Base-by-base conservation (phyloP, 768 basidiomycete genomes). In the Lactifluus pinguis region DNA sequence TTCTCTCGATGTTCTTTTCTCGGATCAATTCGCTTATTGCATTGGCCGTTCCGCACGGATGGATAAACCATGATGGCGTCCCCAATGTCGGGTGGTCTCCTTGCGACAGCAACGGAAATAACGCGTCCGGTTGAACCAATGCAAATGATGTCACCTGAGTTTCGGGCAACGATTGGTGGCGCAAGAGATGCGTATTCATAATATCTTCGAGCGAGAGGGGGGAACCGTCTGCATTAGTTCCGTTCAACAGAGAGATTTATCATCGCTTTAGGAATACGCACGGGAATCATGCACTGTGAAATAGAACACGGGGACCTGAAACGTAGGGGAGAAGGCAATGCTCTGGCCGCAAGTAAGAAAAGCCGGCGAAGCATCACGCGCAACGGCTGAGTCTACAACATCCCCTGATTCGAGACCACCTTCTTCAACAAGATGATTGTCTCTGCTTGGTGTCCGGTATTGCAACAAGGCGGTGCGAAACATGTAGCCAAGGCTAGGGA, bases 81-180 rank as follows among this genome's bases (percentile, higher is more conserved):
- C 84, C 86, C 34, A 88, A 76, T 6, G 79, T 83, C 0, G 92
- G 93, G 67, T 95, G 93, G 59, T 95, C 93, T 9, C 89, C 89
- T 67, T 92, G 90, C 13, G 92, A 89, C 10, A 95, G 73, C 21
- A 94, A 71, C 10, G 93, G 89, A 67, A 92, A 87, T 6, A 81
- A 71, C 1, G 81, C 76, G 13, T 70, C 72, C 1, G 79, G 76
- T 9, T 74, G 71, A 25, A 78, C 78, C 45, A 89, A 71, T 19
- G 81, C 83, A 68, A 79, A 88, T 13, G 79, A 67, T 17, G 84
- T 83, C 6, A 69, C 67, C 38, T 80, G 72, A 29, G 78, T 71
- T 14, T 75, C 72, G 7, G 76, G 73, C 21, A 83, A 72, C 15
- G 76, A 72, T 55, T 76, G 69, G 14, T 69, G 72, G 61, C 79